Evolutionary conservation across 2,329 filamentous ascomycete genomes (phyloP), one percentile per base, ranked within the genome.

Genomic region (Epichloe sp.): DNA sequence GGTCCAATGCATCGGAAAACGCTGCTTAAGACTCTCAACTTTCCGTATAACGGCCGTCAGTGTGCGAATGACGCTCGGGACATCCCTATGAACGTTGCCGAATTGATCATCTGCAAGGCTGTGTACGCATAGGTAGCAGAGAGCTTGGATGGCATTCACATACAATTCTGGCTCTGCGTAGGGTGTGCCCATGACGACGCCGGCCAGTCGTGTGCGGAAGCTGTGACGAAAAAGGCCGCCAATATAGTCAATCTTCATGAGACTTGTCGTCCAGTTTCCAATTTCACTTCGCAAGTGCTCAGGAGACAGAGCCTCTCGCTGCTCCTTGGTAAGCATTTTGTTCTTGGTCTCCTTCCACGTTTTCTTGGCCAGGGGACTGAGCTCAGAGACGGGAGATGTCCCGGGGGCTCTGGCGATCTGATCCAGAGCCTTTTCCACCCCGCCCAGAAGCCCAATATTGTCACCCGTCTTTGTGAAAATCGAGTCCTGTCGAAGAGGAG

Each of bases 81-180:
- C 81, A 56, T 93, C 86, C 43, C 82, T 76, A 57, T 94, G 85
- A n/a, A 94, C 91, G 58, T 87, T 86, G 14, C 91, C 91, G 62
- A 82, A 93, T 45, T 77, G 77, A 63, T 97, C 91, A 65, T 97
- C 90, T 3, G 73, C 71, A 50, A 96, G 68, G 65, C 86, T 91
- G 55, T 78, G 78, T 4, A 88, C 77, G 0, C 86, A 78, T 31
- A 97, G 74, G 47, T 77, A 75, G 12, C 79, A 80, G 40, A 93
- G 69, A 0, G 84, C 78, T 53, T 82, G 80, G n/a, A 83, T 74
- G 1, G 87, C 85, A 62, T 91, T 82, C 48, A 85, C 68, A 57
- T 88, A 83, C 15, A 85, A 70, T 34, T 78, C 79, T 1, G 80
- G 71, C 61, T 86, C 82, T 3, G 83, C 85, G 60, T 85, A 82